Base-by-base conservation (phyloP, 2,329 filamentous ascomycete genomes). In the Cryphonectria japonica region DNA sequence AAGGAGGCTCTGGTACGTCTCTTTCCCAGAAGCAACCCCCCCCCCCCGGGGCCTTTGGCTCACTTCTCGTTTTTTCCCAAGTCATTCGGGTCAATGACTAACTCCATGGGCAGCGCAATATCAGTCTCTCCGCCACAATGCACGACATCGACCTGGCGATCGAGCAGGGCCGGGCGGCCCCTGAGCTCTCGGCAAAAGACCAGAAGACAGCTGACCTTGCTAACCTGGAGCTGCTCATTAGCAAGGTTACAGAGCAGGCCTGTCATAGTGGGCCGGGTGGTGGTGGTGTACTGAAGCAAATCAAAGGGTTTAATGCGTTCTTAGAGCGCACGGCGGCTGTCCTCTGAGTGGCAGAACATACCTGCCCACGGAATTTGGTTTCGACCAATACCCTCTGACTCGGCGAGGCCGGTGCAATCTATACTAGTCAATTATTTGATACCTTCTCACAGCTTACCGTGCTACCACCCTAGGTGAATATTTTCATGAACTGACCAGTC, bases 291-390 rank as follows among this genome's bases (percentile, higher is more conserved):
- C 80, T 91, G 73, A 83, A 82, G 71, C 86, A 88, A 76, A 84
- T 91, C 69, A 85, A 81, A 72, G 85, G 88, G 64, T 91, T 91
- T 75, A 92, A 91, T 74, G 84, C 84, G 43, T 89, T 91, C 73
- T 80, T 92, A 65, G 89, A 91, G 77, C 84, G 89, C 32, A 84
- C 88, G 7, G 89, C 88, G 2, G 78, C 82, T 41, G 87, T 85
- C 43, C 80, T 92, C 60, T 89, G 91, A 78, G 74, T 22, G 11
- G 29, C 9, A 26, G 19, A 32, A 29, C 26, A 37, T 39, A 29
- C 19, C 22, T 54, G 14, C 43, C 37, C 19, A 41, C 14, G 9
- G 19, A 52, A 39, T 39, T 29, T n/a, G 66, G 52, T 52, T 34
- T 41, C 7, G 46, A 7, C 39, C n/a, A 29, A 46, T 66, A 66